Evolutionary conservation across 1,284 basidiomycete genomes (phyloP).

Genomic region (Vanrija sp.): DNA sequence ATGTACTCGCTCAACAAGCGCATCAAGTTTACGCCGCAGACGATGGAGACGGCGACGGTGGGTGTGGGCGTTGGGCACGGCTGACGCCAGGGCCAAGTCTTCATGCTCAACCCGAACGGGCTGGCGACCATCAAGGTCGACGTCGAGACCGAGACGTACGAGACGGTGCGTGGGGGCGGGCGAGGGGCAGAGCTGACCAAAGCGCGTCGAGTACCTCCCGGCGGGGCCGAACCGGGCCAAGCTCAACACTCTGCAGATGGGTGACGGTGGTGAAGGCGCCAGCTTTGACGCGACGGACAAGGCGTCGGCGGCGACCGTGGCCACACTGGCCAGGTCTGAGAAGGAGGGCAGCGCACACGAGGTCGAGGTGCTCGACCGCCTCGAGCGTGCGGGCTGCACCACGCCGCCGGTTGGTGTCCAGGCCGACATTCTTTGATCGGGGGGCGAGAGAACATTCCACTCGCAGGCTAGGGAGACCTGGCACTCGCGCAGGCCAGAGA

Average conservation of each 20-base stretch:
- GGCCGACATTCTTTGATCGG: too few species aligned
- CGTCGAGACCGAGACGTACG: conserved; percentile 15
- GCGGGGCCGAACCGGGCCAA: background rate
- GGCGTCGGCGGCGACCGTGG: too few species aligned
- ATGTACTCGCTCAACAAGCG: conserved; percentile 32
- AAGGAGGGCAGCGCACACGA: too few species aligned
- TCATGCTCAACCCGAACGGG: conserved; percentile 12
- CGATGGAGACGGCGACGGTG: background rate
- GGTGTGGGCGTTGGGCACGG: too few species aligned
- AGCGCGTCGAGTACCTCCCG: background rate
- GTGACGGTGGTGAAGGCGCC: background rate
- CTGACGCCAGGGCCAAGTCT: conserved; percentile 11
- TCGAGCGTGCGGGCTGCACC: too few species aligned
- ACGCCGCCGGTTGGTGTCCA: too few species aligned
- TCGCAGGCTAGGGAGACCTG: too few species aligned
- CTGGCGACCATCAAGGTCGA: conserved; percentile 23
- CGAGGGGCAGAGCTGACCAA: background rate
- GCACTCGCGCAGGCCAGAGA: too few species aligned
- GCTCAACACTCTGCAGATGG: background rate
- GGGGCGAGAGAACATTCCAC: too few species aligned
- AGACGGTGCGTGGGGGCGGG: background rate
- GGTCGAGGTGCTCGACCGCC: too few species aligned
- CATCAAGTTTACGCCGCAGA: conserved; percentile 2
- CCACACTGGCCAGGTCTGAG: too few species aligned
- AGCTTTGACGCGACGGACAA: too few species aligned